phyloP scores from a whole-genome alignment of 108 stramenopile species.

The Fragilariopsis cylindrus region DNA sequence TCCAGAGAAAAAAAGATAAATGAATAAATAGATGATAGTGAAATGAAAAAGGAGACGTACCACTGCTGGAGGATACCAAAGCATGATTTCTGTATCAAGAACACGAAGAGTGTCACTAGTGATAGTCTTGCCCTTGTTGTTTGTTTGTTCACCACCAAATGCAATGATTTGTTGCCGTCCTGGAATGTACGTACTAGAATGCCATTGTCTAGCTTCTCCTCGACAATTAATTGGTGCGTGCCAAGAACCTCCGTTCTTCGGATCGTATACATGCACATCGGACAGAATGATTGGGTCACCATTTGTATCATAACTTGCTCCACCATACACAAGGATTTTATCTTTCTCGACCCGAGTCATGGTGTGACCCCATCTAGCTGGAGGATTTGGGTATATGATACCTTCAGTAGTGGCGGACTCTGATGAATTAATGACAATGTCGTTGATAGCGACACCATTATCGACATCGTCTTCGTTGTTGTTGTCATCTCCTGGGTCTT shows the following conservation, averaged over 20 bases:
- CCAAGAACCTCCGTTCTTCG: constrained; percentile 49
- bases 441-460: background rate
- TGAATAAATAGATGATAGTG: background rate
- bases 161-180: constrained; percentile 69
- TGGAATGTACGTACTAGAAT: constrained; percentile 76
- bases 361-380: constrained; percentile 82
- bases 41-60: no score
- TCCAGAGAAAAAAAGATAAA: background rate
- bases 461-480: background rate
- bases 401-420: background rate
- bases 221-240: constrained; percentile 65
- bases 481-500: background rate
- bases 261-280: constrained; percentile 66
- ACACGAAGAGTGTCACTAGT: constrained; percentile 51
- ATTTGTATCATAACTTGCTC: constrained; percentile 57
- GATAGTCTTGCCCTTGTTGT: constrained; percentile 29
- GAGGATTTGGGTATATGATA: constrained; percentile 31
- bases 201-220: constrained; percentile 76
- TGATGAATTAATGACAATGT: background rate
- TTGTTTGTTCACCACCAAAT: constrained; percentile 74
- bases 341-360: constrained; percentile 69
- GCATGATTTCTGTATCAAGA: constrained; percentile 82
- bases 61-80: constrained; percentile 49
- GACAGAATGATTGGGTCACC: constrained; percentile 43
- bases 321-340: constrained; percentile 79